Base-by-base conservation (phyloP, 1,284 basidiomycete genomes). In the Sutorius eximius region DNA sequence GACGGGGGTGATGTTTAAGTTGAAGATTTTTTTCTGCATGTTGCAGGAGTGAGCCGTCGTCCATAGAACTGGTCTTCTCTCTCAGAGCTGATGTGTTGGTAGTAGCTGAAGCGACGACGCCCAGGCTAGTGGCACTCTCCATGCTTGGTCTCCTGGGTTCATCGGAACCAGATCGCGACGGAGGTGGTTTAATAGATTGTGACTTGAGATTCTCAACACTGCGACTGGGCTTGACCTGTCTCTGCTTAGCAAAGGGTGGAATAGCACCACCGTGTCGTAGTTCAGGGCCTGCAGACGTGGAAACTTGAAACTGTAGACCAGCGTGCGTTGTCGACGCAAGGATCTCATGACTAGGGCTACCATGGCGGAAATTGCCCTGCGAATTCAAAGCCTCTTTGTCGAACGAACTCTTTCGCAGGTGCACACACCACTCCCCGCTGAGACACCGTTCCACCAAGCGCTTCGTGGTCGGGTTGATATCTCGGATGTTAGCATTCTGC, bases 401-500 rank as follows among this genome's bases (percentile, higher is more conserved):
- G 58, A 72, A 62, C 12, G 68, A 53, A 5, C 68, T 58, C 61
- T 75, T 80, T 57, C 77, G 77, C 49, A 85, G 72, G 40, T 87
- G 81, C 4, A 86, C 82, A 75, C 92, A 95, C 94, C 94, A 97
- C 6, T 91, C 88, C 5, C 90, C 93, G 9, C 78, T 75, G 24
- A 98, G 79, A 71, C 95, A 98, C 32, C 96, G 82, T 56, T 94
- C 88, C n/a, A 98, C 95, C 12, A 99, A 82, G 3, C 95, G 82
- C 60, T 83, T 86, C 0, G 96, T 99, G 0, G 95, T 98, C 0
- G 91, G 73, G 56, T 86, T 89, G 58, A 95, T 78, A 47, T 95
- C 91, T 30, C 89, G 83, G 55, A 98, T 89, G 49, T 85, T 79
- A 4, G 85, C 81, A 62, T 94, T 82, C 49, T 85, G 79, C 38